Base-by-base conservation (phyloP, 805 yeast species). In the Yamadazyma scolyti region DNA sequence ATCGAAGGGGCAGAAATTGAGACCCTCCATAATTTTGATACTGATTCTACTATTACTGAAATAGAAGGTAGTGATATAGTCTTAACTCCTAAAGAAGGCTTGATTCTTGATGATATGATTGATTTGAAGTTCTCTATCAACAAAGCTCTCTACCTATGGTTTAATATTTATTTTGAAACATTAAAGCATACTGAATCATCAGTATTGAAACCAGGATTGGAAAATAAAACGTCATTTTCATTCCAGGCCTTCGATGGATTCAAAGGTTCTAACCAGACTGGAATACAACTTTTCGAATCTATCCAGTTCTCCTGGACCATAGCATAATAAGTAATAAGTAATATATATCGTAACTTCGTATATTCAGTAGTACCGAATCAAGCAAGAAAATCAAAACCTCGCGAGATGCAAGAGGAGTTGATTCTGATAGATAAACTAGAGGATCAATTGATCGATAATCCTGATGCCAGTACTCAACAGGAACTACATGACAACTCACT, bases 171-270 rank as follows among this genome's bases (percentile, higher is more conserved):
- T n/a, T n/a, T n/a, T n/a, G n/a, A n/a, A n/a, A n/a, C n/a, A n/a
- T n/a, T n/a, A n/a, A n/a, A n/a, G n/a, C n/a, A n/a, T n/a, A n/a
- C n/a, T n/a, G n/a, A n/a, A n/a, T n/a, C n/a, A n/a, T n/a, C n/a
- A n/a, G n/a, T n/a, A n/a, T n/a, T n/a, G n/a, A n/a, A n/a, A n/a
- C n/a, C n/a, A n/a, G n/a, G n/a, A n/a, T n/a, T n/a, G n/a, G n/a
- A n/a, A n/a, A n/a, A n/a, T n/a, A n/a, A n/a, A n/a, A n/a, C n/a
- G n/a, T n/a, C n/a, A n/a, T n/a, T 6, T 12, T 12, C 9, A 23
- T 6, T 30, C 25, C 60, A 62, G 2, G 68, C 73, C 0, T 58
- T 81, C 43, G 94, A 84, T 53, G 94, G 95, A 0, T 67, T 66
- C 35, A 68, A 70, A 40, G 94, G 93, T 2, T 68, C 77, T 1